Evolutionary conservation across 1,139 yeast species (phyloP).

Genomic region (Kodamaea alishanica): DNA sequence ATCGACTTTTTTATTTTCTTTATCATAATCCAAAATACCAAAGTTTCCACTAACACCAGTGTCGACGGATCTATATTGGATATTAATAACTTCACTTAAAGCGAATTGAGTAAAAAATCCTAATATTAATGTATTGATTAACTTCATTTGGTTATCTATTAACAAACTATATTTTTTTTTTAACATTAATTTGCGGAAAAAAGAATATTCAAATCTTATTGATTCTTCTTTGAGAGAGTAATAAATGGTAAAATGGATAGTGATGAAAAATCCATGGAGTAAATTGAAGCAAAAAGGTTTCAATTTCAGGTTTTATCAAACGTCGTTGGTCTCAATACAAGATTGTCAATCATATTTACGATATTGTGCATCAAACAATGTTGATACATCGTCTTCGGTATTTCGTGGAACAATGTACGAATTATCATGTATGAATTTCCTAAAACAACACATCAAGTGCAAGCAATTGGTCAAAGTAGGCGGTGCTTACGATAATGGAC

Average conservation of each 20-base stretch:
- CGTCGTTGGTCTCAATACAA: conserved; percentile 9
- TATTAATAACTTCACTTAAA: conserved; percentile 4
- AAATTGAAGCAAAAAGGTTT: neutral
- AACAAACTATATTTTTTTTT: neutral
- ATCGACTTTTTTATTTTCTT: conserved; percentile 4
- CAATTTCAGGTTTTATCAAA: conserved; percentile 3
- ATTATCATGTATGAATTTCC: conserved; percentile 46
- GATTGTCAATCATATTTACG: conserved; percentile 28
- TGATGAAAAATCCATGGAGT: neutral
- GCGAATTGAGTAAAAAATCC: neutral
- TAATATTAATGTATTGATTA: neutral
- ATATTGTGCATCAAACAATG: conserved; percentile 23
- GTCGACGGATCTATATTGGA: conserved; percentile 10
- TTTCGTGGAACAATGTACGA: conserved; percentile 74
- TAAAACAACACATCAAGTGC: conserved; percentile 40
- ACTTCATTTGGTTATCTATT: neutral
- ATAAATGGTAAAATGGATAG: neutral
- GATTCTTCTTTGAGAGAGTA: neutral
- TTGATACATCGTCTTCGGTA: conserved; percentile 38
- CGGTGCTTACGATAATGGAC: conserved; percentile 71
- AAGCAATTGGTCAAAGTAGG: conserved; percentile 46
- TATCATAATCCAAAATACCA: conserved; percentile 16
- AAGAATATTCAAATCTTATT: neutral
- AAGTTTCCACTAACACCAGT: conserved; percentile 11
- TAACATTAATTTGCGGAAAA: neutral